Evolutionary conservation across 1,139 yeast species (phyloP).

Genomic region (Groenewaldozyma sp.): DNA sequence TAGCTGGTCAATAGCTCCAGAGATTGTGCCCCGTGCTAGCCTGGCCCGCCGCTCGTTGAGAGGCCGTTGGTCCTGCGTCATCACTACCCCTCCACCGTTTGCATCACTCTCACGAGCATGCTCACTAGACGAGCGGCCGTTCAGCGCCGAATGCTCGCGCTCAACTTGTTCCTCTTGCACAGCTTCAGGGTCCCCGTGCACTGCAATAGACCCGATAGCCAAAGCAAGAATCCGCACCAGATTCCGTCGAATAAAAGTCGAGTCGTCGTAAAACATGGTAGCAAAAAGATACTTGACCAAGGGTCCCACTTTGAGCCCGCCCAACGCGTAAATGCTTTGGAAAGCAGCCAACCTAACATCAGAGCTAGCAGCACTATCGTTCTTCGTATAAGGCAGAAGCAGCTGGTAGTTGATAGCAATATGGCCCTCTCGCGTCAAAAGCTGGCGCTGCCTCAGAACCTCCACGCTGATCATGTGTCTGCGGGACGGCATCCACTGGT

Average conservation of each 20-base stretch:
- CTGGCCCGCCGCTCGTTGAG: conserved; percentile 34
- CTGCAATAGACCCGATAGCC: conserved; percentile 60
- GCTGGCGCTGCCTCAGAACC: conserved; percentile 50
- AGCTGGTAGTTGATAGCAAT: conserved; percentile 45
- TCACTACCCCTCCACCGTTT: conserved; percentile 10
- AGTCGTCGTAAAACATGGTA: conserved; percentile 47
- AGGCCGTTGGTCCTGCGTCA: conserved; percentile 7
- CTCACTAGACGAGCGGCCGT: conserved; percentile 7
- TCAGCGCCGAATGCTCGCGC: conserved; percentile 23
- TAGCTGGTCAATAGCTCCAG: conserved; percentile 57
- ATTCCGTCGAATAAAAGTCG: conserved; percentile 43
- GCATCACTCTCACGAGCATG: conserved; percentile 8
- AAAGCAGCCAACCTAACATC: conserved; percentile 63
- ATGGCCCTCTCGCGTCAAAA: conserved; percentile 51
- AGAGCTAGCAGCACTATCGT: conserved; percentile 19
- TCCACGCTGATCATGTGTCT: conserved; percentile 49
- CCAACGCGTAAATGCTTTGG: conserved; percentile 57
- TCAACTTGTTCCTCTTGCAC: conserved; percentile 3
- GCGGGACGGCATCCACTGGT: conserved; percentile 78
- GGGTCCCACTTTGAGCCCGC: conserved; percentile 61
- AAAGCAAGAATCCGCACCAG: conserved; percentile 41
- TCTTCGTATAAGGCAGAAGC: conserved; percentile 42
- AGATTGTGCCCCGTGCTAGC: conserved; percentile 39
- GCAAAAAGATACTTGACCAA: conserved; percentile 56
- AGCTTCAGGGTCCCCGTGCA: conserved; percentile 54